These are phyloP conservation scores for Binderoboletus segoi DNA, from an alignment of 1,284 basidiomycete genomes.

Conservation along the genomic window DNA sequence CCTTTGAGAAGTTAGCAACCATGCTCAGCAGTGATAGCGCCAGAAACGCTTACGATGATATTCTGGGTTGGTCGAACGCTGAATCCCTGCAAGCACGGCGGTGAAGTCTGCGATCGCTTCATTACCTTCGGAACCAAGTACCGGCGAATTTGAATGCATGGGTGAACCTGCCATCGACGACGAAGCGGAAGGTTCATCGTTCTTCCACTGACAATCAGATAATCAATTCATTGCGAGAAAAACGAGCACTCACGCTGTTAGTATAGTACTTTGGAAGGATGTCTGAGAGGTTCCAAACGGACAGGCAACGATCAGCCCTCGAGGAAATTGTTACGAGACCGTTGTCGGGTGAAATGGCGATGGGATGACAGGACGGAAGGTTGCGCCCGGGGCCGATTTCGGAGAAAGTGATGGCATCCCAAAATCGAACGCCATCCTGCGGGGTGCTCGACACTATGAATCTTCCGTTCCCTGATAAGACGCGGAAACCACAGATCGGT, in stretches of 20 bases:
- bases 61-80: neutral
- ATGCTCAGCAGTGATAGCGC: neutral
- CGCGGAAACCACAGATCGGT: neutral
- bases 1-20: neutral
- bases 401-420: slow-evolving; percentile 4
- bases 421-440: slow-evolving; percentile 4
- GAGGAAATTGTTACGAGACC: slow-evolving; percentile 2
- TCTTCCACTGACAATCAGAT: neutral
- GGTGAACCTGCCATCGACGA: neutral
- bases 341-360: slow-evolving; percentile 7
- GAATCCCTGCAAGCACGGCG: slow-evolving; percentile 4
- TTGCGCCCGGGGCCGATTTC: slow-evolving; percentile 6
- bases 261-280: slow-evolving; percentile 7
- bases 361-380: neutral
- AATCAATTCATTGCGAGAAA: neutral
- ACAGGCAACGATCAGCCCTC: neutral
- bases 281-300: neutral
- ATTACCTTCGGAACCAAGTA: neutral
- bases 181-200: neutral
- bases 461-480: slow-evolving; percentile 2
- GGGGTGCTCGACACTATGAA: slow-evolving; percentile 2
- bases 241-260: neutral
- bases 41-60: neutral
- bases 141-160: neutral
- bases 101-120: neutral